Percentiles rank a stretch among this genome's conserved stretches.
Conservation (phyloP, 331 rosid genomes). For the Malus hybrid region DNA sequence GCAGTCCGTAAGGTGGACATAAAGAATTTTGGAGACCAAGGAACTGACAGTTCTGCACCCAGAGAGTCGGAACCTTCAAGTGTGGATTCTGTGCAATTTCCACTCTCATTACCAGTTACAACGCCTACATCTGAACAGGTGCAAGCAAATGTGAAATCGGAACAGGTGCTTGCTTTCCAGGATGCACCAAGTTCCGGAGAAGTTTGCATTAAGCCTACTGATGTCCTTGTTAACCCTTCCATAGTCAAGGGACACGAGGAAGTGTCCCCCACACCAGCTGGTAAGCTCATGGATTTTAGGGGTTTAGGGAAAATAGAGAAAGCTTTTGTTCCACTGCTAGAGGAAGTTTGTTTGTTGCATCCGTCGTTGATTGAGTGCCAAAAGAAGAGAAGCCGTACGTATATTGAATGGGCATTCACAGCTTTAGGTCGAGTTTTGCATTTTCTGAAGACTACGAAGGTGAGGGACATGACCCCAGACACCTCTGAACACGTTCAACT, state of each 20-base stretch:
- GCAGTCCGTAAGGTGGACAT: background rate
- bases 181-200: background rate
- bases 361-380: conserved; percentile 6
- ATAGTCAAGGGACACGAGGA: background rate
- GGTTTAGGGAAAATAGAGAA: background rate
- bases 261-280: background rate
- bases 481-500: background rate
- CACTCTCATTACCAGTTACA: background rate
- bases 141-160: background rate
- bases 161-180: background rate
- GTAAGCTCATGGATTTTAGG: background rate
- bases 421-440: background rate
- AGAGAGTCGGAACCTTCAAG: background rate
- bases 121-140: background rate
- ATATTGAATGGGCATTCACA: conserved; percentile 4
- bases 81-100: background rate
- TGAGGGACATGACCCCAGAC: background rate
- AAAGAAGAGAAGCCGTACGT: background rate
- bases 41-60: background rate
- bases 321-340: background rate
- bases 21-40: background rate
- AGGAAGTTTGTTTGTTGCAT: background rate
- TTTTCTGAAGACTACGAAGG: conserved; percentile 1
- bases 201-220: background rate
- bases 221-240: background rate